Base-by-base conservation (phyloP, 108 stramenopile genomes). In the Skeletonema grethae region DNA sequence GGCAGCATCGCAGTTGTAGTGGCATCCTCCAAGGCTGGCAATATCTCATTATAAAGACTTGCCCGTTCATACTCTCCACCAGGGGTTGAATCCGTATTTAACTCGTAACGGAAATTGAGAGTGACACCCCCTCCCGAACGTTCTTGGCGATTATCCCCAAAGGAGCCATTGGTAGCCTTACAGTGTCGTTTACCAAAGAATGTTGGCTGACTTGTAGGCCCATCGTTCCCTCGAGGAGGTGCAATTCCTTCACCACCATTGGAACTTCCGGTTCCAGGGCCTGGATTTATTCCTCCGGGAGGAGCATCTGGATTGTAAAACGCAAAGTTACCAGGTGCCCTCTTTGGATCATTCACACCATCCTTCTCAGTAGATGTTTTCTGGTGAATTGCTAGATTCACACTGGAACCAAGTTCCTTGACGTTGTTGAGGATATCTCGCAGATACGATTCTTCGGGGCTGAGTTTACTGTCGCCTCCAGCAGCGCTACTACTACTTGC, bases 31-130 rank as follows among this genome's bases (percentile, higher is more conserved):
- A 77, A 25, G 13, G 28, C 35, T 6, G 76, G 76, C 12, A 77
- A 3, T 20, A 77, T 55, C 50, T 53, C 50, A 65, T 58, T 57
- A 39, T 70, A 39, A 0, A 60, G 10, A 41, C 62, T 45, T 31
- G 63, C 53, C 22, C 61, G 9, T 32, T 48, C 31, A 30, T 36
- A 57, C 1, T 41, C 36, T 9, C 8, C 22, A 8, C 50, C 50
- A 4, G 50, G 41, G 1, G 13, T 28, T 30, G 60, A 22, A 65
- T 77, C 64, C 60, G 50, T 45, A 39, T 46, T 61, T 28, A 77
- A 46, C 65, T 77, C 76, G 31, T 77, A 77, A 45, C 53, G 64
- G 28, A 70, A 70, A 5, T 64, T 39, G 12, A 77, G 20, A 12
- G 60, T 25, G n/a, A 70, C 57, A 13, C 76, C 76, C 15, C 53